Base-by-base conservation (phyloP, 228 moss, liverwort and hornwort species). In the Sphagnum magellanicum region DNA sequence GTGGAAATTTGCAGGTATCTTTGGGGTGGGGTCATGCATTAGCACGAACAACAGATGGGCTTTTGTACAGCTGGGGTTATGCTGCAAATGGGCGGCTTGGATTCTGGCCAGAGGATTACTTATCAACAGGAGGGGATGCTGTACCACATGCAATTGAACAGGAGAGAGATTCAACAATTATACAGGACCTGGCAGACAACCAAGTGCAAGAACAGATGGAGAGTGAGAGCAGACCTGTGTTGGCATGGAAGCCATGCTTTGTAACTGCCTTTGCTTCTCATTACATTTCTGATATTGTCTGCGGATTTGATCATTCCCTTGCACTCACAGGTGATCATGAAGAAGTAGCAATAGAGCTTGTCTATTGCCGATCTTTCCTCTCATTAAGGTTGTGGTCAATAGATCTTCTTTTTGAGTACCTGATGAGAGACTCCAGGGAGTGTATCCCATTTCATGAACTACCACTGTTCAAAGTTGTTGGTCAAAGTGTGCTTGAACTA, bases 11-110 rank as follows among this genome's bases (percentile, higher is more conserved):
- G 74, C 86, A 89, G 93, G 78, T 96, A 73, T 81, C 89, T 68
- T 77, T 96, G 76, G 96, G 96, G 67, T 96, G 96, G 96, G 96
- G 96, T 66, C 96, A 96, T 79, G 77, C 79, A 8, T 78, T 96
- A 48, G 96, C 88, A 14, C 88, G 93, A 60, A 91, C 93, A 47
- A 72, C 78, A 8, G 83, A 89, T 72, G 93, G 93, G 52, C 84
- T 88, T 50, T 77, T 96, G 59, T 88, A 82, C 79, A 83, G 89
- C 70, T 92, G 96, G 91, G 93, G 91, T 16, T 91, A 92, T 50
- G 70, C 84, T 67, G 91, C 89, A 51, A 73, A 88, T 72, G 76
- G 84, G 4, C 89, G 93, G 60, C 91, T 93, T 60, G 96, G 96
- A 4, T 89, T 88, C 66, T 71, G 72, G 16, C 74, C 74, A 10